Percentiles rank a stretch among this genome's conserved stretches.
These are phyloP conservation scores for Phytophthora macrochlamydospora DNA, from an alignment of 352 stramenopile species.

Conservation along the genomic window DNA sequence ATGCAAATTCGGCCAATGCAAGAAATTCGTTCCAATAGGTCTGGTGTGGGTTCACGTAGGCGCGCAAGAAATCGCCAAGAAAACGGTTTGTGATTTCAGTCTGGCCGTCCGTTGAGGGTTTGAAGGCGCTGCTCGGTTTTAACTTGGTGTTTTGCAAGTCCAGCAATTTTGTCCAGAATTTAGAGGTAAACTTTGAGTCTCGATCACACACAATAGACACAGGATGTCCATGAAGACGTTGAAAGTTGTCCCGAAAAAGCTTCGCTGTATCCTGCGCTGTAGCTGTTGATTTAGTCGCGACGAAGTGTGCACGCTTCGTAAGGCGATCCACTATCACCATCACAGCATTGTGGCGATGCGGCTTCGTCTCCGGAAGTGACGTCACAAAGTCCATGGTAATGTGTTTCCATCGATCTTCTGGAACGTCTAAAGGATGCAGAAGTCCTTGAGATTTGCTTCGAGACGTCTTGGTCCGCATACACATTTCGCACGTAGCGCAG, in stretches of 20 bases:
- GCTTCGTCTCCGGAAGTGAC: not conserved
- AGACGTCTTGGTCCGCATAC: slow-evolving; percentile 13
- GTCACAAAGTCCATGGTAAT: slow-evolving; percentile 32
- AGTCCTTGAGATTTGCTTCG: slow-evolving; percentile 13
- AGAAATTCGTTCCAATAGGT: slow-evolving; percentile 9
- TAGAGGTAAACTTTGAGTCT: slow-evolving; percentile 22
- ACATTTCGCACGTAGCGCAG: slow-evolving; percentile 21
- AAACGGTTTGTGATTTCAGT: slow-evolving; percentile 26
- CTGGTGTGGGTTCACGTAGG: slow-evolving; percentile 6
- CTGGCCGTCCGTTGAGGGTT: slow-evolving; percentile 19
- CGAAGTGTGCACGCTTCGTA: not conserved
- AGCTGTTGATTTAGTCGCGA: not conserved
- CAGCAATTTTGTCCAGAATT: slow-evolving; percentile 20
- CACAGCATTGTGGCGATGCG: not conserved
- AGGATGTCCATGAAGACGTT: not conserved
- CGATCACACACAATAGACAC: slow-evolving; percentile 11
- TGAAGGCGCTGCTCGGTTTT: slow-evolving; percentile 12
- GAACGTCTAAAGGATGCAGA: slow-evolving; percentile 19
- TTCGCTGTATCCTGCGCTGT: not conserved
- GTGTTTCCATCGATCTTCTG: slow-evolving; percentile 9
- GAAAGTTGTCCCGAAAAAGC: slow-evolving; percentile 3
- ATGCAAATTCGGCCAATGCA: slow-evolving; percentile 6
- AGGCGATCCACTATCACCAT: not conserved
- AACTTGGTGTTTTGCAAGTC: slow-evolving; percentile 16
- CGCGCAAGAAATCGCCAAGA: slow-evolving; percentile 20